These are phyloP conservation scores for Pulveroboletus ravenelii DNA, from an alignment of 768 basidiomycete species.

Conservation along the genomic window DNA sequence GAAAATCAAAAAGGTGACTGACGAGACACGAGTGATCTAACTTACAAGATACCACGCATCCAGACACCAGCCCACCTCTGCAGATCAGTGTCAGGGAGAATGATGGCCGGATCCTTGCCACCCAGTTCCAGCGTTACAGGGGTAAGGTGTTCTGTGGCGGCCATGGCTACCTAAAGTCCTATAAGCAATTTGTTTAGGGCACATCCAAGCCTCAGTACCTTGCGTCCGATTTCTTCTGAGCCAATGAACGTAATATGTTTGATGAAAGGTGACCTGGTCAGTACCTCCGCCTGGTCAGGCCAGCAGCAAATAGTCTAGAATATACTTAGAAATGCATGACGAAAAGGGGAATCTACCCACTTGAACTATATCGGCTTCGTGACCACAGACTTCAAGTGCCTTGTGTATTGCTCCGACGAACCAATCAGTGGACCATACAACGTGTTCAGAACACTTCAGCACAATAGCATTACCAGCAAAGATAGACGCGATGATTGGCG, in stretches of 20 bases:
- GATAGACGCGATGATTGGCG: slow-evolving; percentile 85
- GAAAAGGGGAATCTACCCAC: slow-evolving; percentile 29
- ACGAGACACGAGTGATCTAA: slow-evolving; percentile 10
- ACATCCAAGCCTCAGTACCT: slow-evolving; percentile 38
- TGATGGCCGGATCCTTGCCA: slow-evolving; percentile 89
- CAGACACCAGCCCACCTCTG: slow-evolving; percentile 74
- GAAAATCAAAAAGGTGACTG: background rate
- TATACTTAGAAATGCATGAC: slow-evolving; percentile 5
- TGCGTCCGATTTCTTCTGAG: slow-evolving; percentile 71
- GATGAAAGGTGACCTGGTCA: slow-evolving; percentile 75
- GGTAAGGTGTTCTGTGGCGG: slow-evolving; percentile 81
- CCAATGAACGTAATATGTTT: slow-evolving; percentile 96
- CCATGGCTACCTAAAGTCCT: slow-evolving; percentile 62
- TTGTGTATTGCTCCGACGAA: slow-evolving; percentile 75
- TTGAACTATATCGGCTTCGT: slow-evolving; percentile 88
- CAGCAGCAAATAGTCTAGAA: slow-evolving; percentile 75
- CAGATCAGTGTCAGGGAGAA: slow-evolving; percentile 82
- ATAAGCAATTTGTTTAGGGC: background rate
- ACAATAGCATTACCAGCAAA: slow-evolving; percentile 90
- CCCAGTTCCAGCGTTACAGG: slow-evolving; percentile 94
- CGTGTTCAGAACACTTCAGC: slow-evolving; percentile 88
- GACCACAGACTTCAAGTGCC: slow-evolving; percentile 77
- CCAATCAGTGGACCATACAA: slow-evolving; percentile 86
- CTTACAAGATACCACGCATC: slow-evolving; percentile 92
- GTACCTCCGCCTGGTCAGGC: slow-evolving; percentile 77